phyloP scores from a whole-genome alignment of 2,329 filamentous ascomycete genomes.

The Kalaharituber pfeilii region DNA sequence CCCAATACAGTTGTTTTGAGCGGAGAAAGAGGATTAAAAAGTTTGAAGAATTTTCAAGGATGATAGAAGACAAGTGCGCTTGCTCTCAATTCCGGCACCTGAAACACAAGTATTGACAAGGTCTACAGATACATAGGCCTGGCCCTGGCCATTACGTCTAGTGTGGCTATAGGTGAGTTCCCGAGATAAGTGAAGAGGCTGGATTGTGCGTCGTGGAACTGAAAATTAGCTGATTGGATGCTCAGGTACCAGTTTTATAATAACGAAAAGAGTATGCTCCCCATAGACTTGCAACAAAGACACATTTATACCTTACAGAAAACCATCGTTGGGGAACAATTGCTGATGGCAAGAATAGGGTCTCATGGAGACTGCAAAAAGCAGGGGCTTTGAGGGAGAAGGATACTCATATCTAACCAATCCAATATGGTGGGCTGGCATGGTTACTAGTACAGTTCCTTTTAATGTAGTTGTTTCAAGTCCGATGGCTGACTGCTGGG shows the following conservation, averaged over 20 bases:
- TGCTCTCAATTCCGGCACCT: constrained; percentile 5
- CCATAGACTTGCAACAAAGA: constrained; percentile 1
- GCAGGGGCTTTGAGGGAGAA: constrained; percentile 91
- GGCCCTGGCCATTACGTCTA: constrained; percentile 55
- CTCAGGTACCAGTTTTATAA: constrained; percentile 85
- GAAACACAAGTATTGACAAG: constrained; percentile 6
- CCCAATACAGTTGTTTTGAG: background rate
- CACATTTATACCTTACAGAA: too few relatives aligned
- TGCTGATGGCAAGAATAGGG: constrained; percentile 38
- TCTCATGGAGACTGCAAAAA: constrained; percentile 73
- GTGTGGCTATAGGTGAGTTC: constrained; percentile 54
- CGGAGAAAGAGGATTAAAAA: background rate
- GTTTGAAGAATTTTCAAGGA: constrained; percentile 8
- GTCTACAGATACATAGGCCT: constrained; percentile 53
- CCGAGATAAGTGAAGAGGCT: constrained; percentile 8
- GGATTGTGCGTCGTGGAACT: constrained; percentile 3
- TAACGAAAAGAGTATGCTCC: constrained; percentile 76
- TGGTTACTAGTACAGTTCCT: constrained; percentile 54
- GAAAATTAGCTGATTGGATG: constrained; percentile 6
- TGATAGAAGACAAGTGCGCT: constrained; percentile 34
- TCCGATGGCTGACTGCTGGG: background rate
- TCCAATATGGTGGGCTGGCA: constrained; percentile 95
- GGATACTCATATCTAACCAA: constrained; percentile 87
- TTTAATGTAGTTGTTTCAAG: background rate
- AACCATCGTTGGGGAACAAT: constrained; percentile 1